Base-by-base conservation (phyloP, 352 stramenopile genomes). In the Pythium dissimile region DNA sequence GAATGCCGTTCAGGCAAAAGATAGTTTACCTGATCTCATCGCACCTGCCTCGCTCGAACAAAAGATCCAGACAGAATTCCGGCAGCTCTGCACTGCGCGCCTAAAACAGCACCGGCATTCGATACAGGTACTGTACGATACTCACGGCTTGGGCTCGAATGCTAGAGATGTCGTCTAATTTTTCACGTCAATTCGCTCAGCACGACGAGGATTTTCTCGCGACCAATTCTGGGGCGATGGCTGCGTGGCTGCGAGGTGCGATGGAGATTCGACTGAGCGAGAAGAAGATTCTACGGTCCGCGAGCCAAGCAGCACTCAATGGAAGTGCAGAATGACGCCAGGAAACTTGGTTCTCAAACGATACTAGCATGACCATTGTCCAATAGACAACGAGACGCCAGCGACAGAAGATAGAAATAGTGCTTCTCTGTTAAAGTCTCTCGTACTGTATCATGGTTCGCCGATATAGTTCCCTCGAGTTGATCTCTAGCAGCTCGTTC, bases 231-330 rank as follows among this genome's bases (percentile, higher is more conserved):
- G 35, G 54, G 32, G 68, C 86, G 56, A 69, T 92, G 62, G 78
- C 80, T 10, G 47, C 64, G 16, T 92, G 78, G 82, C 67, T 89
- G 35, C 73, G 71, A 27, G 82, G 75, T 18, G 88, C 78, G 31
- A 52, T 92, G 39, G 67, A 89, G 44, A 61, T 89, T 48, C 80
- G 83, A 54, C 84, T 86, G 54, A 68, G 73, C 32, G 78, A 92
- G 62, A 92, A 92, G 50, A 54, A 53, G 3, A 70, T 69, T 27
- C 45, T 80, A n/a, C n/a, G n/a, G n/a, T n/a, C n/a, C n/a, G n/a
- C n/a, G n/a, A n/a, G n/a, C n/a, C n/a, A n/a, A n/a, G n/a, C n/a
- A n/a, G n/a, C n/a, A n/a, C n/a, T n/a, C n/a, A n/a, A n/a, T n/a
- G n/a, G n/a, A n/a, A n/a, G n/a, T n/a, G n/a, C n/a, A n/a, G n/a